A percentile compares a stretch with the other conserved stretches of the same genome.
Evolutionary conservation across 2,329 filamentous ascomycete species (phyloP).

Genomic region (Alternaria brassicicola): DNA sequence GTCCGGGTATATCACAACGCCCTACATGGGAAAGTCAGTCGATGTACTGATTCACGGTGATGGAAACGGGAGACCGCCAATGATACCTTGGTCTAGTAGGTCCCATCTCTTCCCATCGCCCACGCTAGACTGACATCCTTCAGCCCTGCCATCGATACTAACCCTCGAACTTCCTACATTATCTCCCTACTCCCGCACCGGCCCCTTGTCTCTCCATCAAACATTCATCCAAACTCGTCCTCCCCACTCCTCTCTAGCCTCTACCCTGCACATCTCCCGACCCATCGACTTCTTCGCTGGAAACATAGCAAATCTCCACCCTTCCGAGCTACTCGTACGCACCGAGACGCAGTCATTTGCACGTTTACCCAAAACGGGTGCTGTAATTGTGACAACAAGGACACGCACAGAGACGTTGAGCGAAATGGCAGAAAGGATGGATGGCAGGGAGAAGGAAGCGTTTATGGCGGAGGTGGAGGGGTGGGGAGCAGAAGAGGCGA

Average conservation of each 20-base stretch:
- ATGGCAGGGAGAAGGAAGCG: slow-evolving; percentile 4
- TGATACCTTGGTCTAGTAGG: slow-evolving; percentile 59
- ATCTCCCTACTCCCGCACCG: slow-evolving; percentile 49
- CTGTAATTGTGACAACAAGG: slow-evolving; percentile 59
- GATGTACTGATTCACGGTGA: slow-evolving; percentile 51
- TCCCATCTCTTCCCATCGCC: slow-evolving; percentile 14
- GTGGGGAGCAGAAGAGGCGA: slow-evolving; percentile 33
- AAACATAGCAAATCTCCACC: slow-evolving; percentile 32
- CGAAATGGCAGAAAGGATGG: slow-evolving; percentile 13
- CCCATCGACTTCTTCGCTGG: slow-evolving; percentile 46
- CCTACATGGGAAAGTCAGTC: slow-evolving; percentile 58
- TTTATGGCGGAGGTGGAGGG: slow-evolving; percentile 28
- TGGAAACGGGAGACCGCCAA: slow-evolving; percentile 50
- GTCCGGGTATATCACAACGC: slow-evolving; percentile 58
- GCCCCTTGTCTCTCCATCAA: slow-evolving; percentile 46
- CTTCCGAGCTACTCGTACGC: slow-evolving; percentile 54
- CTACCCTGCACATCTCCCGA: slow-evolving; percentile 55
- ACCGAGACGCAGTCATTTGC: slow-evolving; percentile 59
- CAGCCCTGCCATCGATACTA: slow-evolving; percentile 27
- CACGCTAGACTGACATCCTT: not conserved
- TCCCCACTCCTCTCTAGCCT: slow-evolving; percentile 43
- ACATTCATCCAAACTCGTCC: slow-evolving; percentile 58
- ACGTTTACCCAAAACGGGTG: slow-evolving; percentile 51
- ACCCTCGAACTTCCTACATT: not conserved
- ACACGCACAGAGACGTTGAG: slow-evolving; percentile 50